Evolutionary conservation across 495 filamentous ascomycete species (phyloP).

Genomic region (Penicillium paradoxum): DNA sequence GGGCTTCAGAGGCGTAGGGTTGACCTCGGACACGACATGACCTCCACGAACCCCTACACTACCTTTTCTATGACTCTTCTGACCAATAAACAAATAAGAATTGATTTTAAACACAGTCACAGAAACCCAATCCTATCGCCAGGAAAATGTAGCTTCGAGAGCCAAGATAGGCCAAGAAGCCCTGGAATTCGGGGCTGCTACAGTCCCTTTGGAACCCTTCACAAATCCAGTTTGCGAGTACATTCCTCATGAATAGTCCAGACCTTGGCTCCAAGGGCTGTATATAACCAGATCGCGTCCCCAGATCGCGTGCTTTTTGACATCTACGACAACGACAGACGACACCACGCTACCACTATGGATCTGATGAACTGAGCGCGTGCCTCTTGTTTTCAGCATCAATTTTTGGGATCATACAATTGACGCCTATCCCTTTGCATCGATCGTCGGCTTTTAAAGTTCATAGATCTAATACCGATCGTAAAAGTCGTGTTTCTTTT

Average conservation of each 20-base stretch:
- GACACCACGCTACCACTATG: conserved; percentile 7
- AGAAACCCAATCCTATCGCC: no score
- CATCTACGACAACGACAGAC: not conserved
- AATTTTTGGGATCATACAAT: not conserved
- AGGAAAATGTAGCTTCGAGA: not conserved
- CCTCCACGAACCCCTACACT: not conserved
- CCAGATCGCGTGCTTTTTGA: not conserved
- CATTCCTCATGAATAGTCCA: conserved; percentile 22
- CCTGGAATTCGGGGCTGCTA: conserved; percentile 28
- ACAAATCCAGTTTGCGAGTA: conserved; percentile 10
- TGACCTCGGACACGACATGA: not conserved
- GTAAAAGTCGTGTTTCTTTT: not conserved
- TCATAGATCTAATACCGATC: not conserved
- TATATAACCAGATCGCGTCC: conserved; percentile 17
- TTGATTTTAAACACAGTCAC: no score
- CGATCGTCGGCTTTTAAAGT: not conserved
- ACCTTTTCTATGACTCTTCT: no score
- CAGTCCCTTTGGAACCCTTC: conserved; percentile 17
- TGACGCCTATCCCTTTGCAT: not conserved
- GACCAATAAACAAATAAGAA: no score
- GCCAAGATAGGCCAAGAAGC: conserved; percentile 8
- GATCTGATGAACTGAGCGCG: not conserved
- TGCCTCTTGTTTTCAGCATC: not conserved
- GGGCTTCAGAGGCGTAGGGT: not conserved
- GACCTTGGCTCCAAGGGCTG: conserved; percentile 3